These are phyloP conservation scores for Coemansia sp. DNA, from an alignment of 192 early-diverging fungal genomes.

Conservation along the genomic window DNA sequence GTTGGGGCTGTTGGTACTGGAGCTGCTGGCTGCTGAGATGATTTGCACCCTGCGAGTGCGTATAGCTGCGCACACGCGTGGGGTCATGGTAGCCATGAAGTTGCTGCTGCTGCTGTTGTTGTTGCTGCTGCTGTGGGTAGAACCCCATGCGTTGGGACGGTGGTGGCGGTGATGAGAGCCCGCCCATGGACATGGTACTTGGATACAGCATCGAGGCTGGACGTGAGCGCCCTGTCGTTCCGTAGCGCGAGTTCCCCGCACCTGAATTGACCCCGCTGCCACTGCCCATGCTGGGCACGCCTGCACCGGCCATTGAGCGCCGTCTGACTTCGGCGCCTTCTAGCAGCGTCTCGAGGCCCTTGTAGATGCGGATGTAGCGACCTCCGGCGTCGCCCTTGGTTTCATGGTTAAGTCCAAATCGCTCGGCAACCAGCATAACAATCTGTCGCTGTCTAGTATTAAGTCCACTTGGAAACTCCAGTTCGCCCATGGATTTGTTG, in stretches of 20 bases:
- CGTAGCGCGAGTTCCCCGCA: constrained; percentile 26
- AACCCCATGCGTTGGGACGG: constrained; percentile 25
- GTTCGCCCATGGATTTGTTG: constrained; percentile 63
- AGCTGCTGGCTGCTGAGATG: constrained; percentile 25
- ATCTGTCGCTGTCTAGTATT: constrained; percentile 61
- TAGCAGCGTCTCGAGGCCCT: constrained; percentile 49
- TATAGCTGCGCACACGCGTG: constrained; percentile 45
- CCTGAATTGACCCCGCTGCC: not conserved
- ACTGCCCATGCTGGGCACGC: constrained; percentile 8
- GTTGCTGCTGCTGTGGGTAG: constrained; percentile 33
- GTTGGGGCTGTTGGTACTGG: constrained; percentile 45
- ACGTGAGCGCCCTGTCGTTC: constrained; percentile 32
- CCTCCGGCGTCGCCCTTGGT: constrained; percentile 46
- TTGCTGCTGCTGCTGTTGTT: constrained; percentile 18
- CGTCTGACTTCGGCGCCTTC: constrained; percentile 51
- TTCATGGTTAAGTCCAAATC: constrained; percentile 60
- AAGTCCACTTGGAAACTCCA: constrained; percentile 64
- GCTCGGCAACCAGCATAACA: constrained; percentile 70
- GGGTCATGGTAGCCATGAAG: constrained; percentile 22
- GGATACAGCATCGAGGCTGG: constrained; percentile 54
- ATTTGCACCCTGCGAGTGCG: constrained; percentile 46
- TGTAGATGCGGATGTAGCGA: constrained; percentile 53
- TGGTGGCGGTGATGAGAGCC: constrained; percentile 34
- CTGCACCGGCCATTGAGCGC: constrained; percentile 41
- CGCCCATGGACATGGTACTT: constrained; percentile 45